Conservation (phyloP, 2,329 filamentous ascomycete genomes). For the Aspergillus fructus region DNA sequence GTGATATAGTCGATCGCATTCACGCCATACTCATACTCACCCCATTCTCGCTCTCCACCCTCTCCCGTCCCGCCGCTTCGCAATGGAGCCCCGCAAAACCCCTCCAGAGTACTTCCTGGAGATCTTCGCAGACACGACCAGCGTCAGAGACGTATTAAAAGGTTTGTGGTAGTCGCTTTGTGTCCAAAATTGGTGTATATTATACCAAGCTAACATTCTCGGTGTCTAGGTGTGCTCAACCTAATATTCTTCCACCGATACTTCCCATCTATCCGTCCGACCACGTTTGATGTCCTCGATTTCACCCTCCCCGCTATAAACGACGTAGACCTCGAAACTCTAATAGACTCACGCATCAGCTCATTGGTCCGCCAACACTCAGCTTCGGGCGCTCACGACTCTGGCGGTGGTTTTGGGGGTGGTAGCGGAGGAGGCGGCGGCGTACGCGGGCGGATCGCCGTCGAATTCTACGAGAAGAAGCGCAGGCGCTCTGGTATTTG, state of each 20-base stretch:
- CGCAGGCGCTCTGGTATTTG: conserved; percentile 75
- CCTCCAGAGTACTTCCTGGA: conserved; percentile 91
- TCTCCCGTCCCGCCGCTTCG: neutral
- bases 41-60: neutral
- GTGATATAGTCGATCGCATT: neutral
- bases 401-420: conserved; percentile 26
- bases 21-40: neutral
- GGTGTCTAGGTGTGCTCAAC: conserved; percentile 73
- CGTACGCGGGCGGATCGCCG: conserved; percentile 73
- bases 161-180: conserved; percentile 52
- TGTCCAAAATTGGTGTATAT: neutral
- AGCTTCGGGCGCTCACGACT: conserved; percentile 36
- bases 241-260: conserved; percentile 99
- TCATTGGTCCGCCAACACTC: conserved; percentile 72
- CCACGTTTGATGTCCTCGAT: conserved; percentile 85
- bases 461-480: conserved; percentile 94
- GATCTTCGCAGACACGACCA: conserved; percentile 85
- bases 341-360: conserved; percentile 85
- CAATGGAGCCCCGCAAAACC: conserved; percentile 62
- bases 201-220: neutral
- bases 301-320: conserved; percentile 85
- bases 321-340: conserved; percentile 85
- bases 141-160: conserved; percentile 89
- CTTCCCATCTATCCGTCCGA: conserved; percentile 81
- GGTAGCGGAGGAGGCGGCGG: conserved; percentile 42